These are phyloP conservation scores for Salvia splendens DNA, from an alignment of 257 asterid genomes.

Conservation along the genomic window DNA sequence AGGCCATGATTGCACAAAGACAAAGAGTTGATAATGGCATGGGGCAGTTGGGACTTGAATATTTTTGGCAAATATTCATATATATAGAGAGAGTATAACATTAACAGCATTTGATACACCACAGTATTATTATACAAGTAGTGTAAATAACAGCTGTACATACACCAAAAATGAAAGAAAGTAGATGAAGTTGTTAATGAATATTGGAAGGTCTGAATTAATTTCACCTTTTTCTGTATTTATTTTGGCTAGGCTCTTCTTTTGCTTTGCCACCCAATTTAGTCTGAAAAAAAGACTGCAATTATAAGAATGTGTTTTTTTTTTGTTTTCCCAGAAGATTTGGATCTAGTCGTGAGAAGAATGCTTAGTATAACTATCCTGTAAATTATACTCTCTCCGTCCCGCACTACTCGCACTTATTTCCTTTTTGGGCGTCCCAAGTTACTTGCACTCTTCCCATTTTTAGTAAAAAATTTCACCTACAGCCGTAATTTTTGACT, in stretches of 20 bases:
- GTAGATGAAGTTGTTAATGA: not conserved
- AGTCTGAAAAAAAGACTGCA: too few species aligned
- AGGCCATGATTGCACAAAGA: not conserved
- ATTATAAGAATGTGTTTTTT: too few species aligned
- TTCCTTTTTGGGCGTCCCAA: too few species aligned
- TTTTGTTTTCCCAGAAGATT: too few species aligned
- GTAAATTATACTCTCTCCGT: too few species aligned
- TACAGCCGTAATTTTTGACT: too few species aligned
- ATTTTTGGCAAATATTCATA: not conserved
- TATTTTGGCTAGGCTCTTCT: not conserved
- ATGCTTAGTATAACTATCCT: too few species aligned
- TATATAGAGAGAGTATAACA: not conserved
- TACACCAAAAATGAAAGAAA: not conserved
- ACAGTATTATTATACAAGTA: not conserved
- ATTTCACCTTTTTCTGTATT: not conserved
- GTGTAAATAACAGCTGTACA: not conserved
- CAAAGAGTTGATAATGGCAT: not conserved
- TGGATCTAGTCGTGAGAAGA: too few species aligned
- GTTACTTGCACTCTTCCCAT: too few species aligned
- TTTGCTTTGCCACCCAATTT: not conserved
- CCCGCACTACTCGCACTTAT: too few species aligned
- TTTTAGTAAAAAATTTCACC: too few species aligned
- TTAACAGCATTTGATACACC: not conserved
- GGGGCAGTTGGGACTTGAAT: conserved; percentile 4
- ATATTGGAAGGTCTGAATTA: not conserved